These are phyloP conservation scores for Vickermania spadyakhi DNA, from an alignment of 208 protist species.

Conservation along the genomic window DNA sequence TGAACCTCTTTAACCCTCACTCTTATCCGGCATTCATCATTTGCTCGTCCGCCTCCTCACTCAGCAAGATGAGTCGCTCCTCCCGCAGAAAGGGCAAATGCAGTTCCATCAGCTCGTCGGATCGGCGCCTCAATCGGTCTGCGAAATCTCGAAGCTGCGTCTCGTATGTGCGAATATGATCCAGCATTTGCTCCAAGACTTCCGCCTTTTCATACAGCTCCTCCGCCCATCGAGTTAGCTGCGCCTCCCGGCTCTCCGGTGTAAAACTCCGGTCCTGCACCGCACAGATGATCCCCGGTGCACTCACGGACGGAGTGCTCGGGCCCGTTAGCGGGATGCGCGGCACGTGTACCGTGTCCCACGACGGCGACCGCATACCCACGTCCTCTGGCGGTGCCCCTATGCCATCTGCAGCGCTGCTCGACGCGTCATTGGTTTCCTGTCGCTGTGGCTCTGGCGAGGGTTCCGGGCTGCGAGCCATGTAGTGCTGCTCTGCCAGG, in stretches of 20 bases:
- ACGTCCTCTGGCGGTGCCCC: no score
- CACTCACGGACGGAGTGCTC: no score
- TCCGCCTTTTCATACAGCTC: neutral
- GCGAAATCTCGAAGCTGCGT: neutral
- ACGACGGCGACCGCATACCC: neutral
- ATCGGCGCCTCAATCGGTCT: neutral
- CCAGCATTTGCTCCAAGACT: neutral
- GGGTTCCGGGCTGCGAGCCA: neutral
- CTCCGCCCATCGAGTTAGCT: neutral
- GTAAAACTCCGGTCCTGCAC: neutral
- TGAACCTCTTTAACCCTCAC: slow-evolving; percentile 8
- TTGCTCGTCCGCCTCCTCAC: neutral
- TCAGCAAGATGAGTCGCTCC: neutral
- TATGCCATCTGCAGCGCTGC: neutral
- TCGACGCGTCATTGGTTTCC: neutral
- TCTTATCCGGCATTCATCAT: neutral
- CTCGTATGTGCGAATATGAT: neutral
- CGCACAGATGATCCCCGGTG: no score
- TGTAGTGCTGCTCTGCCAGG: neutral
- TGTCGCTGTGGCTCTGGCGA: neutral
- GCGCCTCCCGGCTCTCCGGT: neutral
- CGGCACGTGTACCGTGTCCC: neutral
- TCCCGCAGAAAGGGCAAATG: neutral
- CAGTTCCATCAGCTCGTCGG: neutral
- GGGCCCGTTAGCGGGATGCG: neutral